A percentile compares a stretch with the other conserved stretches of the same genome.
Conservation (phyloP, 495 filamentous ascomycete genomes). For the Xylaria cubensis region DNA sequence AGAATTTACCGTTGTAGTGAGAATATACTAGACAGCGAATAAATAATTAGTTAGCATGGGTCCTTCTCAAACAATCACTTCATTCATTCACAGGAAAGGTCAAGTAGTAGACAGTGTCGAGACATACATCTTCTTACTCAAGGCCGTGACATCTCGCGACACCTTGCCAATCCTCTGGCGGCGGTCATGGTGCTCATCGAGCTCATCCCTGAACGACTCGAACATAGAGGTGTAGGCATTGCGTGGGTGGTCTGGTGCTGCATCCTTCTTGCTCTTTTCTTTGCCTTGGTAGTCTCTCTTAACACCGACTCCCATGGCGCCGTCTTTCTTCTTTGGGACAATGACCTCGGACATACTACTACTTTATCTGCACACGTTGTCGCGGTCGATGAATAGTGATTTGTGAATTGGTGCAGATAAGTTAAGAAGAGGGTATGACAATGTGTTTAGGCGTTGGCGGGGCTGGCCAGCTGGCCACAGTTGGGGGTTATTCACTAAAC, state of each 20-base stretch:
- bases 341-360: conserved; percentile 39
- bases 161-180: conserved; percentile 88
- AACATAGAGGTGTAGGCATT: conserved; percentile 79
- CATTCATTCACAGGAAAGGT: neutral
- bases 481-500: neutral
- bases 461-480: conserved; percentile 17
- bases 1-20: conserved; percentile 78
- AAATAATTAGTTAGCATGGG: neutral
- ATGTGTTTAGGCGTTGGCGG: neutral
- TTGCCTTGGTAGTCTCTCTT: conserved; percentile 70
- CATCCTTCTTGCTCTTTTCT: conserved; percentile 46
- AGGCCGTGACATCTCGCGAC: conserved; percentile 86
- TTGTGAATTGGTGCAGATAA: neutral
- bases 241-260: conserved; percentile 40
- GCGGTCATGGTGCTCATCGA: conserved; percentile 94
- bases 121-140: conserved; percentile 94
- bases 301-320: conserved; percentile 54
- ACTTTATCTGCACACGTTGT: neutral
- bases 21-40: conserved; percentile 72
- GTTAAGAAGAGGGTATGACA: neutral
- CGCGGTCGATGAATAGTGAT: neutral
- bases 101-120: neutral
- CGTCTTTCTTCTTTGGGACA: conserved; percentile 36
- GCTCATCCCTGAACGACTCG: conserved; percentile 79
- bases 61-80: conserved; percentile 7